A percentile compares a stretch with the other conserved stretches of the same genome.
phyloP scores from a whole-genome alignment of 2,329 filamentous ascomycete genomes.

The Arthroderma sp. region DNA sequence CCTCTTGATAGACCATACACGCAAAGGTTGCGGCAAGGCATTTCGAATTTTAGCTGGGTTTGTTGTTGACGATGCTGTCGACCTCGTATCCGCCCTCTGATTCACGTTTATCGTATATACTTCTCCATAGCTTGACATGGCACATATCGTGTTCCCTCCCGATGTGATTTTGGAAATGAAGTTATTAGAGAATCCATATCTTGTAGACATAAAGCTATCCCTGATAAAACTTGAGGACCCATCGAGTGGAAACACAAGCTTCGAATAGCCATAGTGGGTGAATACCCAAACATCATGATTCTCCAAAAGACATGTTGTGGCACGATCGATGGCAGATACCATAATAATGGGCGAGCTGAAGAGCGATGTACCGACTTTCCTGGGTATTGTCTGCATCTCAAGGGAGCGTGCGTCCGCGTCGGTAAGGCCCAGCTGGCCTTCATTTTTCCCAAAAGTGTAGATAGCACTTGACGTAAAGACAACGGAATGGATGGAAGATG shows the following conservation, averaged over 20 bases:
- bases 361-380: constrained; percentile 77
- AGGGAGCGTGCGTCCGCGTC: constrained; percentile 89
- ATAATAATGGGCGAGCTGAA: constrained; percentile 59
- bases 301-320: constrained; percentile 71
- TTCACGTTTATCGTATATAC: constrained; percentile 74
- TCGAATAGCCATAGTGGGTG: constrained; percentile 91
- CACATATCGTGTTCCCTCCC: constrained; percentile 83
- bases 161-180: constrained; percentile 64
- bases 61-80: constrained; percentile 61
- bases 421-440: constrained; percentile 84
- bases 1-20: constrained; percentile 82
- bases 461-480: constrained; percentile 69
- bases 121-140: constrained; percentile 70
- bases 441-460: constrained; percentile 91
- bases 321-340: constrained; percentile 79
- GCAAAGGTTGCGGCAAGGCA: constrained; percentile 62
- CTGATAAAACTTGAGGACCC: constrained; percentile 55
- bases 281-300: constrained; percentile 88
- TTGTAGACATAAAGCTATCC: constrained; percentile 50
- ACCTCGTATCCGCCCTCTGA: constrained; percentile 49
- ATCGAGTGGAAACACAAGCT: constrained; percentile 69
- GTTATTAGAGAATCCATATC: constrained; percentile 51
- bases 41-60: constrained; percentile 83
- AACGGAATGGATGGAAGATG: constrained; percentile 83
- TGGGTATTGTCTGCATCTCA: constrained; percentile 65